Base-by-base conservation (phyloP, 805 yeast genomes). In the Pichia deserticola region DNA sequence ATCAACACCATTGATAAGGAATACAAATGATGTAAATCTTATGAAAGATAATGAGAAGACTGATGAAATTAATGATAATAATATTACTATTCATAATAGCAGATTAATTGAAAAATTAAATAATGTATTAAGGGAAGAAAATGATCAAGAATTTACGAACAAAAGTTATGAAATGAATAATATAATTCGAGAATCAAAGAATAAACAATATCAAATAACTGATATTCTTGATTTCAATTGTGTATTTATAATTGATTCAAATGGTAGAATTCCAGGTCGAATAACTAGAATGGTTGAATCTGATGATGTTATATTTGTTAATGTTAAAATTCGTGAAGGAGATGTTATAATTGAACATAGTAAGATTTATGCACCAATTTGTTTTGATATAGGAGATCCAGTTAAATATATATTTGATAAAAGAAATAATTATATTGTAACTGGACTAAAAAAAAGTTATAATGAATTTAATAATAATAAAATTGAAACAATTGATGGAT, bases 361-460 rank as follows among this genome's bases (percentile, higher is more conserved):
- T 5, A 48, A 52, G 27, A 46, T 57, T 10, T 47, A 53, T 40
- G 59, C 60, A 10, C 61, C 61, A 1, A 44, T 55, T n/a, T 46
- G 51, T 35, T 45, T 58, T 8, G 42, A 47, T 29, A 41, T 57
- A 6, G 61, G 61, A 10, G 57, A 57, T 44, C 7, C 29, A 2
- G 50, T 55, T 5, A 50, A 51, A n/a, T 48, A 49, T 29, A 35
- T 13, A 11, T 30, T 36, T 25, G 49, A 46, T 34, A 47, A 44
- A 33, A 51, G 34, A 33, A 27, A 10, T 8, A 43, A 6, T 20
- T 55, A 49, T 45, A 36, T 42, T 7, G 49, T 58, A 8, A 58
- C 61, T 3, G 60, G 59, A 11, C 38, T 57, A 13, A 42, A 46
- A 15, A 47, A 25, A 15, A 11, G 33, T n/a, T 39, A 32, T 2